phyloP scores from a whole-genome alignment of 768 basidiomycete species.

The Leucocoprinus birnbaumii region DNA sequence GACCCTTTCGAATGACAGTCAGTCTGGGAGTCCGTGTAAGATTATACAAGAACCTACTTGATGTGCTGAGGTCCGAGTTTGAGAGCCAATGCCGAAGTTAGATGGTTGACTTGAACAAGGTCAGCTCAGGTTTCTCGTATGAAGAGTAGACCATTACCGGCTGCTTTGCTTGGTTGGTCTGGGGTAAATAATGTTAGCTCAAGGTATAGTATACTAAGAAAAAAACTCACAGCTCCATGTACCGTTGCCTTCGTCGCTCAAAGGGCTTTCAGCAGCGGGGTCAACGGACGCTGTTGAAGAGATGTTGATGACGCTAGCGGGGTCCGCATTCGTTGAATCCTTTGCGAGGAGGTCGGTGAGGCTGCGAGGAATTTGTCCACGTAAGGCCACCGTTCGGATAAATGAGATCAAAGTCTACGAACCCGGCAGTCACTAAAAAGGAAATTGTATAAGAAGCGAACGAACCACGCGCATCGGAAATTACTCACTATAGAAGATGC shows the following conservation, averaged over 20 bases:
- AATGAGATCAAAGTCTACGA: constrained; percentile 11
- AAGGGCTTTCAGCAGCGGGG: constrained; percentile 43
- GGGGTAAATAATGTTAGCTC: not conserved
- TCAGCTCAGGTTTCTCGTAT: not conserved
- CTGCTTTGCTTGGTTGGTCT: constrained; percentile 85
- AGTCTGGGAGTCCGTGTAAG: not conserved
- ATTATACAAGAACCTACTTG: constrained; percentile 47
- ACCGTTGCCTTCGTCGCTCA: constrained; percentile 58
- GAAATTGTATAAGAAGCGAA: not conserved
- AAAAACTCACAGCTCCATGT: constrained; percentile 75
- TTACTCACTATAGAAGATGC: constrained; percentile 71
- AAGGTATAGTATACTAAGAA: not conserved
- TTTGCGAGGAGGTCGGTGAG: constrained; percentile 65
- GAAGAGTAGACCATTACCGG: constrained; percentile 32
- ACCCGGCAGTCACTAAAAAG: constrained; percentile 51
- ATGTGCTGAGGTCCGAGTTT: constrained; percentile 59
- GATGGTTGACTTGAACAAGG: constrained; percentile 58
- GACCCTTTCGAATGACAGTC: constrained; percentile 41
- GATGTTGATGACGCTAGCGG: constrained; percentile 79
- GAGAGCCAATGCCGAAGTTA: constrained; percentile 68
- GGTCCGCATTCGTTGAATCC: constrained; percentile 58
- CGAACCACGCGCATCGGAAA: constrained; percentile 32
- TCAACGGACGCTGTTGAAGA: constrained; percentile 66
- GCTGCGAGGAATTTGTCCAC: constrained; percentile 18
- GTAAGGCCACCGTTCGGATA: not conserved